Percentiles rank a stretch among this genome's conserved stretches.
Conservation (phyloP, 495 filamentous ascomycete genomes). For the Lasiosphaeria hispida region DNA sequence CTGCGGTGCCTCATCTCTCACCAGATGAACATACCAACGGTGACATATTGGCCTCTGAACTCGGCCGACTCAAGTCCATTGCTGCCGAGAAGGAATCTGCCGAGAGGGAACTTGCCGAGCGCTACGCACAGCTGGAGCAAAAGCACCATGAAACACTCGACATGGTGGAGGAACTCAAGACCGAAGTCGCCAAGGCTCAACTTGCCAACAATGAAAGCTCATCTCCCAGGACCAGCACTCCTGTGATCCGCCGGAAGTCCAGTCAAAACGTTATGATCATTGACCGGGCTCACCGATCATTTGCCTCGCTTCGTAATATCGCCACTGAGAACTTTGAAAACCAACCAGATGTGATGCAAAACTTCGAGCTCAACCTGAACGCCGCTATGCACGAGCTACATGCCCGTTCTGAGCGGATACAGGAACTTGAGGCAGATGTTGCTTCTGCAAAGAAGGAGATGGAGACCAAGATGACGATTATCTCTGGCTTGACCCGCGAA, state of each 20-base stretch:
- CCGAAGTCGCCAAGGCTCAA: conserved; percentile 74
- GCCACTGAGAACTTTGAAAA: conserved; percentile 80
- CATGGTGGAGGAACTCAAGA: conserved; percentile 85
- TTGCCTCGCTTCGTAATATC: conserved; percentile 82
- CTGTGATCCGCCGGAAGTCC: conserved; percentile 87
- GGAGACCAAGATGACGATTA: conserved; percentile 91
- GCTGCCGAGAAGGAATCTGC: conserved; percentile 74
- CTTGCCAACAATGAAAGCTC: conserved; percentile 52
- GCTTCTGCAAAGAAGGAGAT: conserved; percentile 85
- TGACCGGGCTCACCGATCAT: conserved; percentile 89
- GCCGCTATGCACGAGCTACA: conserved; percentile 91
- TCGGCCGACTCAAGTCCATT: conserved; percentile 66
- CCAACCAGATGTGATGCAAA: conserved; percentile 80
- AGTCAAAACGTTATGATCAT: conserved; percentile 88
- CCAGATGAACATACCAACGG: conserved; percentile 29
- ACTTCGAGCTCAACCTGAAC: conserved; percentile 89
- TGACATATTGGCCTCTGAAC: conserved; percentile 55
- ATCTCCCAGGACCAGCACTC: conserved; percentile 60
- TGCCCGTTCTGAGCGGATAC: conserved; percentile 79
- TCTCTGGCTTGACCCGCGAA: conserved; percentile 89
- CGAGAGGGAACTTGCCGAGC: conserved; percentile 66
- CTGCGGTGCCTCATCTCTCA: conserved; percentile 31
- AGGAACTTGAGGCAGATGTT: conserved; percentile 84
- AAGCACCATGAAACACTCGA: conserved; percentile 79
- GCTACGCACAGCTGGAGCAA: conserved; percentile 76